phyloP scores from a whole-genome alignment of 2,329 filamentous ascomycete genomes.

The Neofusicoccum ribis region DNA sequence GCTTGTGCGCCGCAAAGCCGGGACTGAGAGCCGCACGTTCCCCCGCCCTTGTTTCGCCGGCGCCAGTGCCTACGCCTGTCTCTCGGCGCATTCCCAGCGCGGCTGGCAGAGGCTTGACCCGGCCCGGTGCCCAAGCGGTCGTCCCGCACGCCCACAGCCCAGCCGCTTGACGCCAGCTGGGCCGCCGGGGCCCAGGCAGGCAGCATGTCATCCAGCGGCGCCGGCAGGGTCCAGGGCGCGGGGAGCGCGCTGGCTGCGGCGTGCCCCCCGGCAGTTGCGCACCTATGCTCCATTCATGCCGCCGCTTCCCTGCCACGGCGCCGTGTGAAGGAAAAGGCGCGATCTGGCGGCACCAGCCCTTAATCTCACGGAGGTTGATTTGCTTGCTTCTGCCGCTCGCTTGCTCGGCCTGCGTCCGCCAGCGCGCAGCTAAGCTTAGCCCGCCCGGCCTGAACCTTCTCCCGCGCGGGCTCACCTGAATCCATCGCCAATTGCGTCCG shows the following conservation, averaged over 20 bases:
- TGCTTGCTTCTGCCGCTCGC: constrained; percentile 18
- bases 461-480: constrained; percentile 31
- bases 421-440: constrained; percentile 16
- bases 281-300: not conserved
- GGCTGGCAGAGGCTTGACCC: constrained; percentile 5
- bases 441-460: constrained; percentile 14
- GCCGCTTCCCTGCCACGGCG: not conserved
- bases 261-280: constrained; percentile 8
- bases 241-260: not conserved
- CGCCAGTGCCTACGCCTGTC: not conserved
- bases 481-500: constrained; percentile 32
- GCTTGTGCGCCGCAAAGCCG: not conserved
- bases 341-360: constrained; percentile 14
- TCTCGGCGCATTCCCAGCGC: constrained; percentile 15
- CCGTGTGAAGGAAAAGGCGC: constrained; percentile 13
- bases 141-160: constrained; percentile 1
- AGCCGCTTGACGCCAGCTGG: not conserved
- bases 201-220: constrained; percentile 9
- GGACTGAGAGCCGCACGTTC: constrained; percentile 15
- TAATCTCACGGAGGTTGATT: constrained; percentile 14
- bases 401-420: constrained; percentile 7
- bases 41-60: constrained; percentile 8
- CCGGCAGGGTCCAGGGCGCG: constrained; percentile 14
- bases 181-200: not conserved
- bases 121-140: constrained; percentile 10